These are phyloP conservation scores for Lactarius quietus DNA, from an alignment of 768 basidiomycete species.

Conservation along the genomic window DNA sequence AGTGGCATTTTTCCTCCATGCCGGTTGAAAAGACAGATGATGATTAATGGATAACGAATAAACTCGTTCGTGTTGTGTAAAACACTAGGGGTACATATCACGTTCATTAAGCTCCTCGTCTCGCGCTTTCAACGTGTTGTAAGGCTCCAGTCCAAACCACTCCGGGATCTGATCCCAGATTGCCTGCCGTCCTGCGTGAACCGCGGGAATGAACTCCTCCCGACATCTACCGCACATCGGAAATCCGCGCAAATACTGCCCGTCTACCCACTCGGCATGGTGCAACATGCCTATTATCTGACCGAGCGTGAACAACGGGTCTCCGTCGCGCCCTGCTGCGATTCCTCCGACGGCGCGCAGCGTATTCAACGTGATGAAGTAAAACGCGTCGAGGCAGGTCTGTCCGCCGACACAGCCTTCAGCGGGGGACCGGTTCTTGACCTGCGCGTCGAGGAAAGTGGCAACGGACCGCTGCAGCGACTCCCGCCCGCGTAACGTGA, in stretches of 20 bases:
- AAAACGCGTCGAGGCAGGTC: slow-evolving; percentile 65
- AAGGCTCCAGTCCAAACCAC: slow-evolving; percentile 46
- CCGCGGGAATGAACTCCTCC: slow-evolving; percentile 42
- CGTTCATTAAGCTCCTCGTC: slow-evolving; percentile 24
- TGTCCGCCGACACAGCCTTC: slow-evolving; percentile 42
- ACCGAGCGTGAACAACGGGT: slow-evolving; percentile 63
- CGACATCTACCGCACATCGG: slow-evolving; percentile 52
- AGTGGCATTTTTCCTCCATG: neutral
- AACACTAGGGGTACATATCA: slow-evolving; percentile 9
- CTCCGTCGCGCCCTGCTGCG: slow-evolving; percentile 67
- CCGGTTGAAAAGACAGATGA: neutral
- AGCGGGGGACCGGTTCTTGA: slow-evolving; percentile 48
- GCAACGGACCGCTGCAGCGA: slow-evolving; percentile 58
- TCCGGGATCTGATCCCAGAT: slow-evolving; percentile 58
- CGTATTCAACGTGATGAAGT: slow-evolving; percentile 71
- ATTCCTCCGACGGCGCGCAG: slow-evolving; percentile 69
- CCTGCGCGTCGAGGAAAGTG: slow-evolving; percentile 53
- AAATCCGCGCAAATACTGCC: slow-evolving; percentile 46
- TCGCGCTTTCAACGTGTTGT: slow-evolving; percentile 15
- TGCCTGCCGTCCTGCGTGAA: slow-evolving; percentile 49
- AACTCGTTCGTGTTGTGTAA: neutral
- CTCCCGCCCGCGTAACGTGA: slow-evolving; percentile 61
- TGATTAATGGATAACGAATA: neutral
- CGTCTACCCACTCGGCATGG: slow-evolving; percentile 67
- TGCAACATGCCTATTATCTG: slow-evolving; percentile 72